Conservation (phyloP, 352 stramenopile species). For the Pythium scleroteichum region DNA sequence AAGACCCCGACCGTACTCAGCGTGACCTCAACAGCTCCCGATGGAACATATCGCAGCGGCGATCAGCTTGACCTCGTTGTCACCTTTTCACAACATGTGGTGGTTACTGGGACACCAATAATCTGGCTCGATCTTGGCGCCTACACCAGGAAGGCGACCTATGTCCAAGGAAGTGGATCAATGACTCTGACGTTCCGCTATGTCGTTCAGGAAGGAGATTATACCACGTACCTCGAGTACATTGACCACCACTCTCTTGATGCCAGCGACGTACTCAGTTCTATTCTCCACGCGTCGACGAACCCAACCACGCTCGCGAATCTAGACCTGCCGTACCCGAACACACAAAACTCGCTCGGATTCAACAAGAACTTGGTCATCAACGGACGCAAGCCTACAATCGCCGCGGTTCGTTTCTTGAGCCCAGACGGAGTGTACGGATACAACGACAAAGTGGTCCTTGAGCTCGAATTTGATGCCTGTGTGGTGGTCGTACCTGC, state of each 20-base stretch:
- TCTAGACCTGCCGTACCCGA: constrained; percentile 66
- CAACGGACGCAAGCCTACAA: constrained; percentile 65
- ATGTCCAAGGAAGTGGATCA: constrained; percentile 52
- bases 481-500: constrained; percentile 47
- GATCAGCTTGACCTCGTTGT: constrained; percentile 65
- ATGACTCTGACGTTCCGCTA: constrained; percentile 66
- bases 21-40: constrained; percentile 46
- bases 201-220: constrained; percentile 67
- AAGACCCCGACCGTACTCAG: constrained; percentile 49
- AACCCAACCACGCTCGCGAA: constrained; percentile 69
- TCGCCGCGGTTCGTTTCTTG: constrained; percentile 52
- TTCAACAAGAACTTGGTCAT: constrained; percentile 71
- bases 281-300: constrained; percentile 63
- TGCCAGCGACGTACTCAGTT: constrained; percentile 40
- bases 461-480: constrained; percentile 68
- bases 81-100: constrained; percentile 68
- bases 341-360: constrained; percentile 62
- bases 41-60: constrained; percentile 65
- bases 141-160: constrained; percentile 49
- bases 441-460: constrained; percentile 53
- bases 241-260: constrained; percentile 84
- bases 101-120: constrained; percentile 60
- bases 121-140: constrained; percentile 70
- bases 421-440: constrained; percentile 65
- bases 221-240: constrained; percentile 76